These are phyloP conservation scores for Phlyctochytrium bullatum DNA, from an alignment of 192 early-diverging fungal genomes.

Conservation along the genomic window DNA sequence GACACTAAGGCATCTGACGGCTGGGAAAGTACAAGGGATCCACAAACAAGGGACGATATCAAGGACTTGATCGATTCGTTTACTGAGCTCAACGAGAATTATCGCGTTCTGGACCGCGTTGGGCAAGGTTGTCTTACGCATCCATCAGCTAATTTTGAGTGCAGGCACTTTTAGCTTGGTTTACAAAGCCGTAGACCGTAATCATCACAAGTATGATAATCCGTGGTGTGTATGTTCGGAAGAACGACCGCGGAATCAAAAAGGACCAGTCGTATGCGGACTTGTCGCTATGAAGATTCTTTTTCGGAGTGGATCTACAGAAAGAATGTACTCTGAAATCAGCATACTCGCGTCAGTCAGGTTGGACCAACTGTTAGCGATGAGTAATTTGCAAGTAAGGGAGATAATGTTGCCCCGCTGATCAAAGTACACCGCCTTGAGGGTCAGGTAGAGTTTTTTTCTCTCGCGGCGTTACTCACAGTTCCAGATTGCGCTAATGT, in stretches of 20 bases:
- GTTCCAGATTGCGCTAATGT: constrained; percentile 11
- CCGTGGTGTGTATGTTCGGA: constrained; percentile 40
- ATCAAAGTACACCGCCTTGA: constrained; percentile 74
- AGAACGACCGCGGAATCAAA: background rate
- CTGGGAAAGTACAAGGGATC: background rate
- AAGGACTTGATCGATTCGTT: constrained; percentile 57
- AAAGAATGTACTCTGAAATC: constrained; percentile 81
- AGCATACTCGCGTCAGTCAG: constrained; percentile 64
- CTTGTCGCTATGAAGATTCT: constrained; percentile 83
- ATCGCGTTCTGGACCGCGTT: constrained; percentile 72
- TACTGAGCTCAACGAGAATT: constrained; percentile 56
- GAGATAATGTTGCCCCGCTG: constrained; percentile 71
- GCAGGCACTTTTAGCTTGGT: constrained; percentile 88
- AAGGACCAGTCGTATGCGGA: constrained; percentile 38
- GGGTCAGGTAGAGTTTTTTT: constrained; percentile 66
- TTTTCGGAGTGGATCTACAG: constrained; percentile 76
- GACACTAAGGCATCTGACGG: constrained; percentile 1
- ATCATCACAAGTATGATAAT: constrained; percentile 73
- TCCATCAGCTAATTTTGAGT: background rate
- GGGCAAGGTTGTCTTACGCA: constrained; percentile 54
- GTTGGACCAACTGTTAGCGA: background rate
- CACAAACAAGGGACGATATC: constrained; percentile 51
- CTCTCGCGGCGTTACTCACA: background rate
- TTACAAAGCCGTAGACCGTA: constrained; percentile 82
- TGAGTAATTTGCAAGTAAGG: constrained; percentile 45